Percentiles rank a stretch among this genome's conserved stretches.
Conservation (phyloP, 169 alveolate genomes). For the Plasmodium vinckei region DNA sequence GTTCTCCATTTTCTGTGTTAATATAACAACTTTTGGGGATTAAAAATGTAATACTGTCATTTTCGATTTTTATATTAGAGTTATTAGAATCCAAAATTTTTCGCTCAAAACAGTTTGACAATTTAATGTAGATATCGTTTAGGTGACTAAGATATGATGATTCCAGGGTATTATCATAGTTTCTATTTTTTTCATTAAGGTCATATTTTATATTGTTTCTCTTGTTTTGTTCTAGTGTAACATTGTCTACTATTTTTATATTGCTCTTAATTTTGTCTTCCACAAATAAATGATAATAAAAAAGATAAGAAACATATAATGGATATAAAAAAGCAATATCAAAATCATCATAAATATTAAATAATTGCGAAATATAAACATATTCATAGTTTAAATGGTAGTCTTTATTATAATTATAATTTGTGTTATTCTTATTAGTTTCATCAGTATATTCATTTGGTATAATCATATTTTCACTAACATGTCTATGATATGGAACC, state of each 20-base stretch:
- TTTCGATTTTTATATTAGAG: conserved; percentile 20
- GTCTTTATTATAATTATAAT: not conserved
- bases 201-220: not conserved
- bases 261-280: not conserved
- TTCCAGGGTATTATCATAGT: conserved; percentile 30
- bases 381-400: conserved; percentile 67
- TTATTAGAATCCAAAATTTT: conserved; percentile 6
- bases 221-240: not conserved
- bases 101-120: conserved; percentile 44
- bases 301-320: conserved; percentile 49
- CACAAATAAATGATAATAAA: conserved; percentile 70
- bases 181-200: not conserved
- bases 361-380: conserved; percentile 60
- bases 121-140: conserved; percentile 50
- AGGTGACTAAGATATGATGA: conserved; percentile 38
- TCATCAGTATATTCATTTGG: not conserved
- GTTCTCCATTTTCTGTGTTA: conserved; percentile 25
- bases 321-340: conserved; percentile 73
- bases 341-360: conserved; percentile 75
- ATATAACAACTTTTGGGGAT: conserved; percentile 72
- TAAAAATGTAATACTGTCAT: conserved; percentile 43
- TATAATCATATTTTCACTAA: conserved; percentile 17
- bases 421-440: not conserved
- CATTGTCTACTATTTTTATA: not conserved
- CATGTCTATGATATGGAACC: conserved; percentile 58